Conservation (phyloP, 148 eudicot genomes). For the Heliamphora exappendiculata region DNA sequence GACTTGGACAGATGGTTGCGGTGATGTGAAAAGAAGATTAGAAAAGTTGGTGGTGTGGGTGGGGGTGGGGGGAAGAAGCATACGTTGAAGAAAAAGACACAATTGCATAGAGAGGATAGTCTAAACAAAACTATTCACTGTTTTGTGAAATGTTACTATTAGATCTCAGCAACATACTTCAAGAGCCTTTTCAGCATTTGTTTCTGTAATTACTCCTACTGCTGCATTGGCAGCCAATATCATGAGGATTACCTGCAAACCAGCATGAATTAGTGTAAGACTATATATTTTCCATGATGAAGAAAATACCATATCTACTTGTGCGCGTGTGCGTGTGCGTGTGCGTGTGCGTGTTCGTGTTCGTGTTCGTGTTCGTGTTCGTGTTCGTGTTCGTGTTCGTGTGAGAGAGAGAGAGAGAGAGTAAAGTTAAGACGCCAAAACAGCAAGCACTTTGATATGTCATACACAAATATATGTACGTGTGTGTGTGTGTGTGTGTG, state of each 20-base stretch:
- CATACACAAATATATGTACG: not conserved
- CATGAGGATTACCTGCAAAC: conserved; percentile 79
- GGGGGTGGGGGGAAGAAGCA: not conserved
- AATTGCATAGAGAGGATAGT: not conserved
- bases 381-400: no score
- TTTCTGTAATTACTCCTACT: conserved; percentile 97
- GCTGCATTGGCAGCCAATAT: conserved; percentile 99
- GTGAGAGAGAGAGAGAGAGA: no score
- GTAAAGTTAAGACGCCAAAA: no score
- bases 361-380: no score
- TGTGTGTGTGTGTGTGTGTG: no score
- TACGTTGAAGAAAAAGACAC: not conserved
- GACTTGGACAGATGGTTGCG: not conserved
- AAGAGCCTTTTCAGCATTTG: conserved; percentile 98
- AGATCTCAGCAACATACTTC: conserved; percentile 49
- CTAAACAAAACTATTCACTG: not conserved
- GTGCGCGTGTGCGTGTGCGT: no score
- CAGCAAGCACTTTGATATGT: not conserved
- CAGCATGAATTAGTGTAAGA: not conserved
- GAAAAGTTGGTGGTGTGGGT: no score
- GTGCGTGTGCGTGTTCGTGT: no score
- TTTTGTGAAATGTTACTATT: not conserved
- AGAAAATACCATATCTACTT: not conserved
- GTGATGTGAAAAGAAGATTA: not conserved
- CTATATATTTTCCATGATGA: not conserved